Evolutionary conservation across 805 yeast genomes (phyloP), one percentile per base, ranked within the genome.

Genomic region (Metschnikowia shivogae): DNA sequence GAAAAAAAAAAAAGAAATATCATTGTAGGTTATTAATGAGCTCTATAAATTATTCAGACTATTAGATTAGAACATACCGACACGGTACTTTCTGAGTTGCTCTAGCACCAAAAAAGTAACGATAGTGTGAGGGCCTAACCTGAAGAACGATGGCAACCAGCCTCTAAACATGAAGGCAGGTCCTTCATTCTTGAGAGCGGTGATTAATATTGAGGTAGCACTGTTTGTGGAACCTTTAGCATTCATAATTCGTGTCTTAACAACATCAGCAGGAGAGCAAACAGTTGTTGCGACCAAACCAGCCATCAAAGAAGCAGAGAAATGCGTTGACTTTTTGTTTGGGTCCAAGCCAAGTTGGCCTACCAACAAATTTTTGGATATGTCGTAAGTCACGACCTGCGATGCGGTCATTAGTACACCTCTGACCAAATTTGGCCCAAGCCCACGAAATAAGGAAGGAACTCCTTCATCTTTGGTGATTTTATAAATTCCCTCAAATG

Each of bases 241-340:
- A 64, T 86, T 84, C 96, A 88, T 88, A 47, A 88, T 85, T 58
- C 95, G 73, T 2, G 96, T 89, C 64, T 89, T 89, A 39, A 88
- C 82, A 3, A 88, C 96, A 64, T 88, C 96, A 8, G 90, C 96
- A 1, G 96, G 96, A 1, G 95, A 86, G 62, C 96, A 89, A 14
- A 88, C 85, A 0, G 96, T 89, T 0, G 96, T 88, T 6, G 96
- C 96, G 5, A 88, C 88, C 30, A 88, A 67, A 13, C 96, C 96
- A 1, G 96, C 95, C 50, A 84, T 58, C 49, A 88, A 69, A 4
- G 92, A 83, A 0, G 96, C 87, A 29, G 81, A 61, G 58, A 88
- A 87, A 63, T 88, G 95, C 3, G 96, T 87, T 0, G 81, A 56
- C 52, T 80, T 78, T 43, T 81, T 75, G 14, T 75, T 65, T 34